Evolutionary conservation across 352 stramenopile species (phyloP).

Genomic region (Phytopythium vexans): DNA sequence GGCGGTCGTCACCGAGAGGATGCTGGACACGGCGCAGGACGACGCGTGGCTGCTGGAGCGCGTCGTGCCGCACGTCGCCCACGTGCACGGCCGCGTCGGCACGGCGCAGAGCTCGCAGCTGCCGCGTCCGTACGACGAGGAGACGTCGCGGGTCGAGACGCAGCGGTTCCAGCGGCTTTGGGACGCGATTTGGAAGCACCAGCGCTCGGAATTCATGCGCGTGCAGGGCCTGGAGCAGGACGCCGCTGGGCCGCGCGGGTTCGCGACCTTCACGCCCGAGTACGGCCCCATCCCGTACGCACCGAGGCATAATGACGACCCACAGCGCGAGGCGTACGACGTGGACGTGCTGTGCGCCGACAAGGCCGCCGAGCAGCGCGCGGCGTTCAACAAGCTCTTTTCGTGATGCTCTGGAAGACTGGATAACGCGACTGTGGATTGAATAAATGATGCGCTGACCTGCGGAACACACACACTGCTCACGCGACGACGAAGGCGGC

Average conservation of each 20-base stretch:
- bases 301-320: slow-evolving; percentile 21
- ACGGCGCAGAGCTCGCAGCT: slow-evolving; percentile 51
- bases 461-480: too few relatives aligned
- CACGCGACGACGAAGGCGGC: neutral
- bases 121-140: slow-evolving; percentile 24
- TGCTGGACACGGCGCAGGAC: slow-evolving; percentile 47
- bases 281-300: slow-evolving; percentile 72
- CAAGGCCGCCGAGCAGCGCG: slow-evolving; percentile 31
- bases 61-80: slow-evolving; percentile 52
- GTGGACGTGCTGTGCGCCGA: slow-evolving; percentile 43
- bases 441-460: too few relatives aligned
- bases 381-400: slow-evolving; percentile 17
- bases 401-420: neutral
- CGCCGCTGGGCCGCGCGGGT: slow-evolving; percentile 4
- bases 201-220: slow-evolving; percentile 15
- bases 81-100: slow-evolving; percentile 63
- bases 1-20: slow-evolving; percentile 51
- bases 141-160: slow-evolving; percentile 22
- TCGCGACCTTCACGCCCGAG: slow-evolving; percentile 68
- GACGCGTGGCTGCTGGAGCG: slow-evolving; percentile 40
- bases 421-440: slow-evolving; percentile 1
- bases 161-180: slow-evolving; percentile 58
- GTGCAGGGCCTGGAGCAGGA: slow-evolving; percentile 7
- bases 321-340: slow-evolving; percentile 39
- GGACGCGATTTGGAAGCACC: slow-evolving; percentile 38